These are phyloP conservation scores for Coprinellus aureogranulatus DNA, from an alignment of 768 basidiomycete species.

Conservation along the genomic window DNA sequence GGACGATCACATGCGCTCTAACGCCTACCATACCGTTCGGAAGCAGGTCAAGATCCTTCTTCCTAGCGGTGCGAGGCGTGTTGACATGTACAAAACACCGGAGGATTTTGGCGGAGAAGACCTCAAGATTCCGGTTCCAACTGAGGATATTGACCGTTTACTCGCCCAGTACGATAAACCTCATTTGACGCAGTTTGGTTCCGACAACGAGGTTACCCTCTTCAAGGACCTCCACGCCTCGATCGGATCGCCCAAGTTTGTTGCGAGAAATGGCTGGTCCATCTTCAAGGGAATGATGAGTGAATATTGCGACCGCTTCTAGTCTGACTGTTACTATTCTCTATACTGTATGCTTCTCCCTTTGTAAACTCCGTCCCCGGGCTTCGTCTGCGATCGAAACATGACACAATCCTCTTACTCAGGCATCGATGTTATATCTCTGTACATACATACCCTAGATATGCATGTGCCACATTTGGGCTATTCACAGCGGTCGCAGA, in stretches of 20 bases:
- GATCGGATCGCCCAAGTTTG: conserved; percentile 15
- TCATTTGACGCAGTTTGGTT: conserved; percentile 19
- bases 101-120: conserved; percentile 16
- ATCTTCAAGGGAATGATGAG: conserved; percentile 11
- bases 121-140: conserved; percentile 16
- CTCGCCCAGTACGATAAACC: conserved; percentile 16
- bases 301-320: background rate
- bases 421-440: no score
- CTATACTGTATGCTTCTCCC: no score
- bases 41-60: conserved; percentile 20
- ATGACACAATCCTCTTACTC: no score
- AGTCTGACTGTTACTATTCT: no score
- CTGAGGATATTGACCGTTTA: conserved; percentile 16
- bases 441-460: no score
- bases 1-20: conserved; percentile 14
- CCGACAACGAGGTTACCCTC: conserved; percentile 12
- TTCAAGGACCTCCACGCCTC: conserved; percentile 13
- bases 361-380: no score
- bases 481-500: no score
- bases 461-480: no score
- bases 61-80: conserved; percentile 19
- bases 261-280: conserved; percentile 14
- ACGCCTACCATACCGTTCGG: conserved; percentile 14
- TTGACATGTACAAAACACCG: conserved; percentile 21
- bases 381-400: no score